Base-by-base conservation (phyloP, 768 basidiomycete genomes). In the Boletus rubescentipes region DNA sequence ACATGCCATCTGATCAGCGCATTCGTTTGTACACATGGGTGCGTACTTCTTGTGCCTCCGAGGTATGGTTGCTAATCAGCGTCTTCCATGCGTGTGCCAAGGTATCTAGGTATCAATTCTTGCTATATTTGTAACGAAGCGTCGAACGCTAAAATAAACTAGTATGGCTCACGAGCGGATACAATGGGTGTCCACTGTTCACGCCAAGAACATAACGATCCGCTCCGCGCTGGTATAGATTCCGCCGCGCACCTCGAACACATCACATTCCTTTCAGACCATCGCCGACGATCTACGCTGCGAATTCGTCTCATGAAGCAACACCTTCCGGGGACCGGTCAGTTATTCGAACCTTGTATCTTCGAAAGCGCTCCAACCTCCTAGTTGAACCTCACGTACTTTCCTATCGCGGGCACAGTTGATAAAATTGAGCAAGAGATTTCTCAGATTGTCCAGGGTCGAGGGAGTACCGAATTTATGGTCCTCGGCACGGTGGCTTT, bases 401-500 rank as follows among this genome's bases (percentile, higher is more conserved):
- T 23, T 18, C 47, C 37, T 18, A 23, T 12, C 32, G 26, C 39
- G 20, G 20, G 31, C 18, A 30, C 43, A 9, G 21, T n/a, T 26
- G 18, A 41, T 9, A 29, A 39, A 29, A 32, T 18, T 15, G 44
- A 15, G 15, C 14, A 7, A 35, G 31, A 23, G 37, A 14, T 29
- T 46, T 9, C 37, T 30, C 18, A 32, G 23, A 40, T 51, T 32
- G 12, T 21, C 38, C 49, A 37, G 35, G 50, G n/a, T 14, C 35
- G 18, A 49, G 14, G 21, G 53, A 30, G 31, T 21, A 11, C 53
- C 43, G 32, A 30, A 8, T n/a, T 2, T 32, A 42, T 23, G 36
- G 9, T 11, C 34, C 42, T 51, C 42, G 49, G 41, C 8, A 49
- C 23, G 38, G 47, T 35, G 30, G 47, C 15, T 48, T 52, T 59